A percentile compares a stretch with the other conserved stretches of the same genome.
Evolutionary conservation across 2,329 filamentous ascomycete species (phyloP).

Genomic region (Orbilia blumenaviensis): DNA sequence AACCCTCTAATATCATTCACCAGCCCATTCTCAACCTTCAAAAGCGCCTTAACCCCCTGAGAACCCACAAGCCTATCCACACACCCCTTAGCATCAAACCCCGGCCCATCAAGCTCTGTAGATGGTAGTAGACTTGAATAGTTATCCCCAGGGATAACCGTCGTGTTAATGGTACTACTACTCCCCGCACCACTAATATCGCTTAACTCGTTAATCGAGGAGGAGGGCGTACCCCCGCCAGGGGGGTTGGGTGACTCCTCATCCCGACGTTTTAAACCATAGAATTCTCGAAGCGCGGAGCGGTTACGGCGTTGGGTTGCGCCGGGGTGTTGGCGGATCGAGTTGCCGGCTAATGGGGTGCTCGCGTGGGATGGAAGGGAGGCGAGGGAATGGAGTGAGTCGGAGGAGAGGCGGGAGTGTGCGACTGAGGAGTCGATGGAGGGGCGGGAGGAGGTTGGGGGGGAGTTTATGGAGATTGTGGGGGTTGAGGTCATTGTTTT

Average conservation of each 20-base stretch:
- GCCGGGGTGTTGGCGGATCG: conserved; percentile 54
- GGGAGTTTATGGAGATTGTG: conserved; percentile 51
- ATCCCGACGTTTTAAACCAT: conserved; percentile 74
- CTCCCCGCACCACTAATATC: conserved; percentile 58
- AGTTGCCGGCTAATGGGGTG: conserved; percentile 62
- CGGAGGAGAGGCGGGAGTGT: conserved; percentile 59
- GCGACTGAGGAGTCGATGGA: conserved; percentile 49
- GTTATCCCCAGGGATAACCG: conserved; percentile 63
- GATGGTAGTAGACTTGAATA: conserved; percentile 61
- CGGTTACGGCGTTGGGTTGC: conserved; percentile 72
- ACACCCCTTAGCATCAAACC: conserved; percentile 78
- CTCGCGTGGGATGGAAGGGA: conserved; percentile 37
- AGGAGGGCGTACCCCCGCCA: conserved; percentile 59
- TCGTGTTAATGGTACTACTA: conserved; percentile 58
- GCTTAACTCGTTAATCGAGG: conserved; percentile 46
- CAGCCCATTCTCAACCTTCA: conserved; percentile 75
- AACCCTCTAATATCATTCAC: conserved; percentile 80
- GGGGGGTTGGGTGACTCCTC: conserved; percentile 56
- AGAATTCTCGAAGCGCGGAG: conserved; percentile 90
- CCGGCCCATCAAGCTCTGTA: conserved; percentile 76
- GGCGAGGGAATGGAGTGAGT: conserved; percentile 48
- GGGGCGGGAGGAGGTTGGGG: conserved; percentile 47
- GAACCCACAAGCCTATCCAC: conserved; percentile 71
- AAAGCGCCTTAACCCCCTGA: conserved; percentile 73
- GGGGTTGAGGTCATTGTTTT: conserved; percentile 46